Evolutionary conservation across 352 stramenopile species (phyloP).

Genomic region (Phytophthora ohioensis): DNA sequence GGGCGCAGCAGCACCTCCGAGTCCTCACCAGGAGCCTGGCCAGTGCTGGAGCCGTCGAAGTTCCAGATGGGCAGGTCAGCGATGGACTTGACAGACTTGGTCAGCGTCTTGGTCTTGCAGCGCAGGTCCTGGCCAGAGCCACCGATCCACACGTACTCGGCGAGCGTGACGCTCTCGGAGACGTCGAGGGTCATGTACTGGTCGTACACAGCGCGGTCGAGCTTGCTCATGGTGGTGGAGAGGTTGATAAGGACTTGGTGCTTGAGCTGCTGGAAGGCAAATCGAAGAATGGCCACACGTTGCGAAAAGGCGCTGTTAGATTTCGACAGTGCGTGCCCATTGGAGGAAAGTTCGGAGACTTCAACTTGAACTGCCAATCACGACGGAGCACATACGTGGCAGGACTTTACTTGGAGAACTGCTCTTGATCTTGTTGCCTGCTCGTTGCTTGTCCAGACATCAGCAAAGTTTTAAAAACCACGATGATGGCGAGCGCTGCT

Average conservation of each 20-base stretch:
- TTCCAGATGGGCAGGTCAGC: slow-evolving; percentile 96
- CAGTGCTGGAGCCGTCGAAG: slow-evolving; percentile 97
- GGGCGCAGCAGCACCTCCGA: slow-evolving; percentile 96
- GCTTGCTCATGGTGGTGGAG: slow-evolving; percentile 73
- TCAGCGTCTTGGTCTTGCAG: slow-evolving; percentile 95
- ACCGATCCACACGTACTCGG: slow-evolving; percentile 97
- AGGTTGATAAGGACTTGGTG: background rate
- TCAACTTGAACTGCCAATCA: slow-evolving; percentile 19
- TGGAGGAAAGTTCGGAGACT: slow-evolving; percentile 7
- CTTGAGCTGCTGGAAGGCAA: slow-evolving; percentile 33
- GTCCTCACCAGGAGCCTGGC: slow-evolving; percentile 97
- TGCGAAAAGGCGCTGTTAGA: slow-evolving; percentile 1
- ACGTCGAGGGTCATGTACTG: slow-evolving; percentile 75
- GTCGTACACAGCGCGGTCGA: slow-evolving; percentile 85
- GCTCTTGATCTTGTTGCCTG: background rate
- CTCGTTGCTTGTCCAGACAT: background rate
- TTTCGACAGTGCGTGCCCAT: slow-evolving; percentile 2
- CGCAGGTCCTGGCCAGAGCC: slow-evolving; percentile 92
- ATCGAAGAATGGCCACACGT: slow-evolving; percentile 79
- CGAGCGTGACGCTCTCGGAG: slow-evolving; percentile 62
- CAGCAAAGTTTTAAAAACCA: background rate
- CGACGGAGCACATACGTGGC: slow-evolving; percentile 9
- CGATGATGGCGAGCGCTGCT: slow-evolving; percentile 17
- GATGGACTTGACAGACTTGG: slow-evolving; percentile 68
- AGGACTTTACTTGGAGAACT: background rate